Conservation (phyloP, 2,329 filamentous ascomycete genomes). For the Pezizomycotina sp. region DNA sequence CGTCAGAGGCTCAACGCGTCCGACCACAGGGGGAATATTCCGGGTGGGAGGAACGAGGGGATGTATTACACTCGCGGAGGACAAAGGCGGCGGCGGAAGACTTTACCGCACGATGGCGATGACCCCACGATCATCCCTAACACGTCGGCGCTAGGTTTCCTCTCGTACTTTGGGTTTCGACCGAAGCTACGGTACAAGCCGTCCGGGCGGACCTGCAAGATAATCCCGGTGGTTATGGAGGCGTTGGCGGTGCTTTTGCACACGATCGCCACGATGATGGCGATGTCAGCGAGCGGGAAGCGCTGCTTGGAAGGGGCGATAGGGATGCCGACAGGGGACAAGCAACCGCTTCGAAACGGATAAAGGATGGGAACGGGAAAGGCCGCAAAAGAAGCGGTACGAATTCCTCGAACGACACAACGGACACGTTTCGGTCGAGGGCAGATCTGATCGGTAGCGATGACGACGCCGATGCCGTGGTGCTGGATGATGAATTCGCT, state of each 20-base stretch:
- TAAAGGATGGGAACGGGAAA: slow-evolving; percentile 5
- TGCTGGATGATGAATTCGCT: slow-evolving; percentile 51
- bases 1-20: slow-evolving; percentile 26
- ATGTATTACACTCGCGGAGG: slow-evolving; percentile 26
- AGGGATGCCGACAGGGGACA: slow-evolving; percentile 20
- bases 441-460: slow-evolving; percentile 52
- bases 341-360: slow-evolving; percentile 7
- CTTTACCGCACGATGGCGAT: slow-evolving; percentile 35
- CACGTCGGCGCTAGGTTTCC: slow-evolving; percentile 44
- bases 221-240: slow-evolving; percentile 36
- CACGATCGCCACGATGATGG: slow-evolving; percentile 27
- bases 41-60: slow-evolving; percentile 19
- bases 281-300: slow-evolving; percentile 32
- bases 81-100: slow-evolving; percentile 38
- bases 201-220: slow-evolving; percentile 48
- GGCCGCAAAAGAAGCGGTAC: slow-evolving; percentile 40
- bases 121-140: slow-evolving; percentile 47
- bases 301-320: slow-evolving; percentile 41
- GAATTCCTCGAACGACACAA: slow-evolving; percentile 40
- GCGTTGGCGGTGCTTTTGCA: slow-evolving; percentile 21
- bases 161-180: slow-evolving; percentile 43
- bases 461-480: slow-evolving; percentile 51
- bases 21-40: neutral
- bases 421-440: slow-evolving; percentile 46
- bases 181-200: slow-evolving; percentile 46